Conservation (phyloP, 352 stramenopile species). For the Globisporangium radiosum region DNA sequence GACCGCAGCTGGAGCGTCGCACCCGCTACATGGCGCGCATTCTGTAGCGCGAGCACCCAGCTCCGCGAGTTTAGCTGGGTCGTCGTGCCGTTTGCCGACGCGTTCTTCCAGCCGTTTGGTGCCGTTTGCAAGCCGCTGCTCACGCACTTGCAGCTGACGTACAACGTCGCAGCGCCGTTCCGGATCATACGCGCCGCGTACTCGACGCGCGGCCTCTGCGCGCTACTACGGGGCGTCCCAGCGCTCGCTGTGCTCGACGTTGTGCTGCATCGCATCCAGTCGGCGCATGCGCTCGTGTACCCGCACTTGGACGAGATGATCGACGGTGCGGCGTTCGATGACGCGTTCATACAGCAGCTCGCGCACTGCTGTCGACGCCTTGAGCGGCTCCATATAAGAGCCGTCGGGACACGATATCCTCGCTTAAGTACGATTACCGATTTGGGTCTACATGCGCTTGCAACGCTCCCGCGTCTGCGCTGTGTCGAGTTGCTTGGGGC, state of each 20-base stretch:
- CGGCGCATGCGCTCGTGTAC: slow-evolving; percentile 39
- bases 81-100: slow-evolving; percentile 57
- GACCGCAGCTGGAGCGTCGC: slow-evolving; percentile 32
- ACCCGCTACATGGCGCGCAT: slow-evolving; percentile 30
- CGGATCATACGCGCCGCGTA: slow-evolving; percentile 45
- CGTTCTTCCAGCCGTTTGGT: slow-evolving; percentile 57
- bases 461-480: slow-evolving; percentile 13
- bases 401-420: slow-evolving; percentile 18
- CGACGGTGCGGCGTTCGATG: slow-evolving; percentile 39
- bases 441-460: slow-evolving; percentile 20
- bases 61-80: slow-evolving; percentile 65
- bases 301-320: slow-evolving; percentile 61
- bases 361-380: slow-evolving; percentile 18
- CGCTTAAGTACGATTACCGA: slow-evolving; percentile 30
- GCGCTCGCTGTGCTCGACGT: slow-evolving; percentile 31
- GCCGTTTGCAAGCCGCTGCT: slow-evolving; percentile 26
- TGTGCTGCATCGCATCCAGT: slow-evolving; percentile 39
- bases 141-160: slow-evolving; percentile 38
- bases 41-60: slow-evolving; percentile 28
- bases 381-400: slow-evolving; percentile 26
- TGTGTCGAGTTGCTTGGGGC: slow-evolving; percentile 32
- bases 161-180: slow-evolving; percentile 41
- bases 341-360: slow-evolving; percentile 27
- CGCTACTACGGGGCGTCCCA: slow-evolving; percentile 25
- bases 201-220: slow-evolving; percentile 31